Conservation (phyloP, 2,329 filamentous ascomycete genomes). For the Elsinoe ampelina region DNA sequence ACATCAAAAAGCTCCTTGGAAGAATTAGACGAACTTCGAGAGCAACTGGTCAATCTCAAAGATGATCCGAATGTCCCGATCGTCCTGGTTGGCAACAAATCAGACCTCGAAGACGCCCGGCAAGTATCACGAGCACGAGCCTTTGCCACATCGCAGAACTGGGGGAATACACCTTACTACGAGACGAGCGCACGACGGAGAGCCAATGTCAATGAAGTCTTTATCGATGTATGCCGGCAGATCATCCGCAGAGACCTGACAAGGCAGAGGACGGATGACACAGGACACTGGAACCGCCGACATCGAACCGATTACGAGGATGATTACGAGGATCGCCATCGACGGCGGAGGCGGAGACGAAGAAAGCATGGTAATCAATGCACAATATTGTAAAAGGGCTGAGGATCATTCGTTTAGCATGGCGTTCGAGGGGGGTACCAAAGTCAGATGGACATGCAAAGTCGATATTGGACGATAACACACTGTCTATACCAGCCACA, state of each 20-base stretch:
- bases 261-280: conserved; percentile 5
- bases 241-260: conserved; percentile 27
- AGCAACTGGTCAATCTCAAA: conserved; percentile 87
- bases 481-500: background rate
- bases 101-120: conserved; percentile 78
- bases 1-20: conserved; percentile 74
- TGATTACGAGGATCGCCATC: background rate
- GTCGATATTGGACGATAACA: background rate
- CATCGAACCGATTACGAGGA: background rate
- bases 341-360: conserved; percentile 3
- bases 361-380: conserved; percentile 10
- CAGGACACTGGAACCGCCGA: background rate
- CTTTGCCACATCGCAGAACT: conserved; percentile 75
- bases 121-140: conserved; percentile 68
- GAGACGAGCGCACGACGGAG: conserved; percentile 75
- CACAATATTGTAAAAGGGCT: conserved; percentile 10
- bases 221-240: conserved; percentile 39
- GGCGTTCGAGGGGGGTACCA: background rate
- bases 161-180: conserved; percentile 82
- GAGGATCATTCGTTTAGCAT: conserved; percentile 1
- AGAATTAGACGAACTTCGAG: conserved; percentile 70
- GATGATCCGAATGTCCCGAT: conserved; percentile 64
- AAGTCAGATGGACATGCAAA: background rate
- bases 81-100: conserved; percentile 88
- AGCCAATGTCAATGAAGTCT: conserved; percentile 85